Conservation (phyloP, 1,284 basidiomycete species). For the Apiotrichum brassicae region DNA sequence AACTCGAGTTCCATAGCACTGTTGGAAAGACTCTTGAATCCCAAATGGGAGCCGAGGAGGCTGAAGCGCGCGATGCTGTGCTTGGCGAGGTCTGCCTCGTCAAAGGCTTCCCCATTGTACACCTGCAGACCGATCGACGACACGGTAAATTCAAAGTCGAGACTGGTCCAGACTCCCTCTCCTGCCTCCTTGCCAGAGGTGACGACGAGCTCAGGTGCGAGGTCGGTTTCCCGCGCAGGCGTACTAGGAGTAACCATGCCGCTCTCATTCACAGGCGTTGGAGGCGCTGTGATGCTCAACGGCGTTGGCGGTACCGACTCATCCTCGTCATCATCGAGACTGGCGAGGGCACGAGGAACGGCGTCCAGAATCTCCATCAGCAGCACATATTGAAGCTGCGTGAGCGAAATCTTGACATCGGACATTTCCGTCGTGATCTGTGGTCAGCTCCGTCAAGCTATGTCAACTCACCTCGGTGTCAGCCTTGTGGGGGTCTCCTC, state of each 20-base stretch:
- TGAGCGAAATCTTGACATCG: conserved; percentile 82
- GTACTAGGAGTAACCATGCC: conserved; percentile 12
- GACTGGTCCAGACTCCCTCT: conserved; percentile 54
- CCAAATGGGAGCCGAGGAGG: conserved; percentile 69
- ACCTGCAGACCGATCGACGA: conserved; percentile 79
- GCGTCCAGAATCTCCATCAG: conserved; percentile 66
- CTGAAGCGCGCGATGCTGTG: conserved; percentile 82
- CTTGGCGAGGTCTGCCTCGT: conserved; percentile 59
- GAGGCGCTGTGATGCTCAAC: conserved; percentile 12
- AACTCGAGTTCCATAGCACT: conserved; percentile 81
- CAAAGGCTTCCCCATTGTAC: conserved; percentile 66
- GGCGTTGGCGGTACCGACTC: conserved; percentile 23
- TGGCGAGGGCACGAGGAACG: conserved; percentile 61
- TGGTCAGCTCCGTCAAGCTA: conserved; percentile 5
- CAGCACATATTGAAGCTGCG: conserved; percentile 81
- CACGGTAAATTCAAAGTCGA: conserved; percentile 74
- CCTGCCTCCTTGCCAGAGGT: conserved; percentile 17
- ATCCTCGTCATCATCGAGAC: conserved; percentile 38
- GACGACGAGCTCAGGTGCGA: conserved; percentile 51
- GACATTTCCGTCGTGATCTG: conserved; percentile 59
- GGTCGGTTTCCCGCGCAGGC: conserved; percentile 38
- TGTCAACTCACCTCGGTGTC: conserved; percentile 59
- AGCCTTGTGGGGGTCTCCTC: conserved; percentile 53
- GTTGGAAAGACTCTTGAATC: conserved; percentile 77
- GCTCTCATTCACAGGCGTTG: conserved; percentile 10